Conservation (phyloP, 306 rosid genomes). For the Acacia melanoxylon region DNA sequence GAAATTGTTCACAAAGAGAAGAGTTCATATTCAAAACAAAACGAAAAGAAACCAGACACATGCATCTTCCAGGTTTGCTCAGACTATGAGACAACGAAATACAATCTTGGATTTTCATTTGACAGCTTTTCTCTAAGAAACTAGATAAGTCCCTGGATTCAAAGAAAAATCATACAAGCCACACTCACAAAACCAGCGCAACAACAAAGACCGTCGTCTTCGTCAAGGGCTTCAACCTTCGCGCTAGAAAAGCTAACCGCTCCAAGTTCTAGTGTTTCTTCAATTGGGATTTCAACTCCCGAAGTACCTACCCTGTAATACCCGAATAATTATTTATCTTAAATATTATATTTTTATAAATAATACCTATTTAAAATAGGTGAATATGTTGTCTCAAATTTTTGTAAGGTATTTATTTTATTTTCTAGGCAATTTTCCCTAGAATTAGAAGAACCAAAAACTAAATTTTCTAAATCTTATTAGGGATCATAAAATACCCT, state of each 20-base stretch:
- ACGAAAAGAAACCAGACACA: neutral
- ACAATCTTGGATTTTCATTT: neutral
- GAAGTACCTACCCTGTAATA: too few species aligned
- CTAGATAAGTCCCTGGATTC: neutral
- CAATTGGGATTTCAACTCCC: too few species aligned
- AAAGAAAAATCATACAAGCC: neutral
- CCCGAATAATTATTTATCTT: too few species aligned
- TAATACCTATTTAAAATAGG: too few species aligned
- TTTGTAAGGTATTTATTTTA: too few species aligned
- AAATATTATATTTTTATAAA: too few species aligned
- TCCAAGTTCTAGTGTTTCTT: too few species aligned
- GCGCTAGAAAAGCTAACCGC: slow-evolving; percentile 28
- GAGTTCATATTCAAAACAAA: neutral
- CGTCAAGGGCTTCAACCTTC: slow-evolving; percentile 70
- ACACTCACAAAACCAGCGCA: slow-evolving; percentile 60
- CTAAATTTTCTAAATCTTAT: too few species aligned
- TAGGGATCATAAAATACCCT: too few species aligned
- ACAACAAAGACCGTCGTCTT: slow-evolving; percentile 68
- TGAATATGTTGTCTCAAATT: too few species aligned
- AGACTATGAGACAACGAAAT: neutral
- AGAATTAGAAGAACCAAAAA: too few species aligned
- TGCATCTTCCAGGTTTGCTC: neutral
- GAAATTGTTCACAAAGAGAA: neutral
- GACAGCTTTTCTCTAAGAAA: neutral
- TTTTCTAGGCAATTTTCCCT: too few species aligned